Conservation (phyloP, 257 asterid species). For the Apocynum venetum region DNA sequence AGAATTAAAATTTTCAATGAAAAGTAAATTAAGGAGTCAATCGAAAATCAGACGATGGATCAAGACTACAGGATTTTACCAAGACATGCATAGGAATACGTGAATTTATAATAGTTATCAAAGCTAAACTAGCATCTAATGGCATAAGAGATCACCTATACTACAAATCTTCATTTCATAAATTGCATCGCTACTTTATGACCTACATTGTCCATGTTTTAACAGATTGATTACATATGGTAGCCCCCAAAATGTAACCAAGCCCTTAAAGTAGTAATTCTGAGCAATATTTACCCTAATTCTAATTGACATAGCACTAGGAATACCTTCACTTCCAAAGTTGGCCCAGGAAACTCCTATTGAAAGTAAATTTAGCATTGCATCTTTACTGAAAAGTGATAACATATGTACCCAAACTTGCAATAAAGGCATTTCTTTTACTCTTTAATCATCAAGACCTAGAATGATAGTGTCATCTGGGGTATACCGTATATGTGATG, state of each 20-base stretch:
- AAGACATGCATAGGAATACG: not conserved
- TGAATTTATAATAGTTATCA: not conserved
- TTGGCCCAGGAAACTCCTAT: slow-evolving; percentile 85
- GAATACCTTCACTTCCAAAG: slow-evolving; percentile 96
- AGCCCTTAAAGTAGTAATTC: not conserved
- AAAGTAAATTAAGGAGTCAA: not conserved
- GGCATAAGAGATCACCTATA: not conserved
- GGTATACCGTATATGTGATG: not conserved
- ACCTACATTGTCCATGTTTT: not conserved
- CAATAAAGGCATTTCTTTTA: slow-evolving; percentile 93
- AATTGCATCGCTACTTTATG: not conserved
- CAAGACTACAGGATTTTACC: not conserved
- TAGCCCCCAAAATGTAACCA: not conserved
- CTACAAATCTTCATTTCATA: not conserved
- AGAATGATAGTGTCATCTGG: slow-evolving; percentile 90
- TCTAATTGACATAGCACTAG: slow-evolving; percentile 86
- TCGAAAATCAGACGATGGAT: not conserved
- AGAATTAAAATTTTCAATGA: not conserved
- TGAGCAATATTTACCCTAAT: slow-evolving; percentile 55
- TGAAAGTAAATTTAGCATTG: slow-evolving; percentile 67
- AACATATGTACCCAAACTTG: slow-evolving; percentile 95
- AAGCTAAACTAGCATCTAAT: not conserved
- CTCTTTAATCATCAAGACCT: slow-evolving; percentile 90
- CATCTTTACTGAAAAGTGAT: slow-evolving; percentile 63
- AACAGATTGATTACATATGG: not conserved